These are phyloP conservation scores for Paecilomyces dactylethromorphus DNA, from an alignment of 2,329 filamentous ascomycete species.

Conservation along the genomic window DNA sequence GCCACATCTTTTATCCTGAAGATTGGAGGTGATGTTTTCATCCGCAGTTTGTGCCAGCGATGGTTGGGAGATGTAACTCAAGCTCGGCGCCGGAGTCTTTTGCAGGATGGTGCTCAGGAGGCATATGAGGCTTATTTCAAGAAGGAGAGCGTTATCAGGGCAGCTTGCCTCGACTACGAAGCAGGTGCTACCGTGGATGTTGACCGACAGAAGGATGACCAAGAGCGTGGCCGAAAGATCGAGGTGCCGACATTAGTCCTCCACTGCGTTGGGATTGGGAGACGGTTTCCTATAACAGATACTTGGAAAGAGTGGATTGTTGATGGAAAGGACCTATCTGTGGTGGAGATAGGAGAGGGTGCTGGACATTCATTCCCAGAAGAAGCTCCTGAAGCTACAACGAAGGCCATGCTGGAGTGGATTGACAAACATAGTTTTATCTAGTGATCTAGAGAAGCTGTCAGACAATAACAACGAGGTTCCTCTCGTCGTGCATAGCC, in stretches of 20 bases:
- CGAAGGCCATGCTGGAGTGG: slow-evolving; percentile 13
- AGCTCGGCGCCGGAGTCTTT: neutral
- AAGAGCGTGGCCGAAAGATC: slow-evolving; percentile 39
- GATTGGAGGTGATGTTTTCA: slow-evolving; percentile 37
- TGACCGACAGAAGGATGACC: slow-evolving; percentile 39
- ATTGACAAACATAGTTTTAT: neutral
- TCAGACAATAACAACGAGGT: too few species aligned
- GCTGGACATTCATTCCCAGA: slow-evolving; percentile 41
- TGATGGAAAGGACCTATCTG: slow-evolving; percentile 14
- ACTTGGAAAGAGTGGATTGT: slow-evolving; percentile 43
- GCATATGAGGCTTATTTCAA: slow-evolving; percentile 41
- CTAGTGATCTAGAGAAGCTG: neutral
- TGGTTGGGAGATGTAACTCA: slow-evolving; percentile 14
- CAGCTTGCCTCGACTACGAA: slow-evolving; percentile 43
- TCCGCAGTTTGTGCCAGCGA: slow-evolving; percentile 23
- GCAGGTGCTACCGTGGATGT: slow-evolving; percentile 38
- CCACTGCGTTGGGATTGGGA: slow-evolving; percentile 40
- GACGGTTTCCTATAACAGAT: slow-evolving; percentile 34
- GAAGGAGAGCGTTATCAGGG: slow-evolving; percentile 34
- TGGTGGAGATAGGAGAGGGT: slow-evolving; percentile 30
- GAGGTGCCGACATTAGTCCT: slow-evolving; percentile 37
- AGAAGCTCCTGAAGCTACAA: slow-evolving; percentile 33
- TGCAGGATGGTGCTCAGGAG: slow-evolving; percentile 29
- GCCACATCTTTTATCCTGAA: slow-evolving; percentile 39
- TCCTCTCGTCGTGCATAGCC: too few species aligned